phyloP scores from a whole-genome alignment of 2,329 filamentous ascomycete genomes.

The Botrytis galanthina region DNA sequence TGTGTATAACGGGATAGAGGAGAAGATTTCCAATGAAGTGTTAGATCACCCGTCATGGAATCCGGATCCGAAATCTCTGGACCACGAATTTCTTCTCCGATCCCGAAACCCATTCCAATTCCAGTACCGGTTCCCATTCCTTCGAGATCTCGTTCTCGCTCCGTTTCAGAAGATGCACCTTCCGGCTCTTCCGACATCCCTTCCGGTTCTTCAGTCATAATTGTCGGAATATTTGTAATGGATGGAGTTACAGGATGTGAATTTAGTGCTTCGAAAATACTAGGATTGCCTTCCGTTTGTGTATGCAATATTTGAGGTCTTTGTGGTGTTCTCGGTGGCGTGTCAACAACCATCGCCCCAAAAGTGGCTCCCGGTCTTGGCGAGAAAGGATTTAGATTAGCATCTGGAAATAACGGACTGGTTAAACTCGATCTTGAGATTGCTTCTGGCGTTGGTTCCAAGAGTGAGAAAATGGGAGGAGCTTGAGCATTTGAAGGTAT shows the following conservation, averaged over 20 bases:
- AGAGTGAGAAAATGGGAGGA: slow-evolving; percentile 1
- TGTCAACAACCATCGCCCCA: slow-evolving; percentile 11
- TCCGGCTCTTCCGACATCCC: background rate
- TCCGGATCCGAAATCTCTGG: background rate
- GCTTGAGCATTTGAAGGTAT: background rate
- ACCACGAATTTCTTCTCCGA: slow-evolving; percentile 9
- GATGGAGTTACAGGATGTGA: slow-evolving; percentile 5
- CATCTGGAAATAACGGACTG: slow-evolving; percentile 9
- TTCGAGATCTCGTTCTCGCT: slow-evolving; percentile 6
- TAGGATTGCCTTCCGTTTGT: background rate
- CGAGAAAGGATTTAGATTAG: slow-evolving; percentile 8
- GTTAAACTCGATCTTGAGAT: background rate
- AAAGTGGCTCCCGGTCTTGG: slow-evolving; percentile 12
- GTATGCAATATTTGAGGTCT: background rate
- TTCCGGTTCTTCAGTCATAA: slow-evolving; percentile 1
- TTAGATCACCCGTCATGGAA: slow-evolving; percentile 7
- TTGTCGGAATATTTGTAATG: background rate
- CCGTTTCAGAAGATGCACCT: background rate
- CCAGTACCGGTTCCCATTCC: slow-evolving; percentile 13
- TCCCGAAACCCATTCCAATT: slow-evolving; percentile 13
- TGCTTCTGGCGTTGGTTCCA: slow-evolving; percentile 2
- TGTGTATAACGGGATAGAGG: slow-evolving; percentile 10
- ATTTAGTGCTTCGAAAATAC: slow-evolving; percentile 13
- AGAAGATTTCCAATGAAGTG: slow-evolving; percentile 12
- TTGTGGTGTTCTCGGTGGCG: slow-evolving; percentile 2